phyloP scores from a whole-genome alignment of 495 filamentous ascomycete species.

The Pyrenula aspistea region DNA sequence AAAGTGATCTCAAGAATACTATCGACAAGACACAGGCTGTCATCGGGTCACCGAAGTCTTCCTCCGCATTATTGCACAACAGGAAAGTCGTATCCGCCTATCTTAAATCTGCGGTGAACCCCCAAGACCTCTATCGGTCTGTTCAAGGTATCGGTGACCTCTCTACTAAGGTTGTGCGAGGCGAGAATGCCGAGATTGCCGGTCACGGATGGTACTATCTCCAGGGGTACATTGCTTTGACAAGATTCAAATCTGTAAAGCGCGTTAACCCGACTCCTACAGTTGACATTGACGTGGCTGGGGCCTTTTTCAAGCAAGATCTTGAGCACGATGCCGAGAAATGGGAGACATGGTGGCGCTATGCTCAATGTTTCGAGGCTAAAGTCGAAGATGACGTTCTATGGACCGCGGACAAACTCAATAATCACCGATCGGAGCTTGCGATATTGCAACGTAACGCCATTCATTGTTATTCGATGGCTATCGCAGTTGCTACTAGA shows the following conservation, averaged over 20 bases:
- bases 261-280: slow-evolving; percentile 63
- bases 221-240: slow-evolving; percentile 74
- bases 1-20: slow-evolving; percentile 73
- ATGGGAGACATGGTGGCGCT: slow-evolving; percentile 95
- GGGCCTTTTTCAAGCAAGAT: slow-evolving; percentile 72
- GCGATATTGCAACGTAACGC: slow-evolving; percentile 64
- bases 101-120: slow-evolving; percentile 69
- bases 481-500: slow-evolving; percentile 60
- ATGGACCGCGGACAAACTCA: slow-evolving; percentile 94
- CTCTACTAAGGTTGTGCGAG: slow-evolving; percentile 34
- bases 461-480: slow-evolving; percentile 91
- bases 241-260: slow-evolving; percentile 79
- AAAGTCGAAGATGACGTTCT: slow-evolving; percentile 85
- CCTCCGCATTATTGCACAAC: slow-evolving; percentile 60
- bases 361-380: slow-evolving; percentile 83
- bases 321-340: slow-evolving; percentile 71
- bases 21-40: slow-evolving; percentile 81
- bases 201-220: slow-evolving; percentile 88
- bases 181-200: slow-evolving; percentile 47
- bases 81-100: slow-evolving; percentile 61
- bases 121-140: slow-evolving; percentile 64
- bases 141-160: slow-evolving; percentile 63
- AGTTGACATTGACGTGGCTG: slow-evolving; percentile 76
- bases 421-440: slow-evolving; percentile 67
- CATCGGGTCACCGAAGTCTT: slow-evolving; percentile 54